Evolutionary conservation across 2,329 filamentous ascomycete species (phyloP).

Genomic region (Mycosphaerella arachidis): DNA sequence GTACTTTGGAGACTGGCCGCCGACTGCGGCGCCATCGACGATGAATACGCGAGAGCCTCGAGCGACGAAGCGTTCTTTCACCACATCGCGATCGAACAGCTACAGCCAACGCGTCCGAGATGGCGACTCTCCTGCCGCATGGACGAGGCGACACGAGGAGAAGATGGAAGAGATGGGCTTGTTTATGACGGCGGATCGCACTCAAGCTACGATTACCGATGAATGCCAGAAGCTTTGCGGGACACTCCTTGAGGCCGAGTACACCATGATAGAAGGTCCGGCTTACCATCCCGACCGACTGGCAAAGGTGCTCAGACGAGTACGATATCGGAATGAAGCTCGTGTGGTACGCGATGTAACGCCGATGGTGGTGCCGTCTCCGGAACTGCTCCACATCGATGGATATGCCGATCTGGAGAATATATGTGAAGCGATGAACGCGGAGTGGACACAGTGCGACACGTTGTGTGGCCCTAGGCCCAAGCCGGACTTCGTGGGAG

Average conservation of each 20-base stretch:
- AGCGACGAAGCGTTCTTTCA: conserved; percentile 2
- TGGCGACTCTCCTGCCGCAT: conserved; percentile 13
- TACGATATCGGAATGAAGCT: conserved; percentile 16
- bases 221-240: conserved; percentile 10
- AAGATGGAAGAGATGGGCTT: conserved; percentile 13
- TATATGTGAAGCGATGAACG: too few species aligned
- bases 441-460: conserved; percentile 12
- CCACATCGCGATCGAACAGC: conserved; percentile 3
- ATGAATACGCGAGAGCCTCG: not conserved
- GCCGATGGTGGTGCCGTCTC: conserved; percentile 13
- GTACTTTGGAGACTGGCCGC: conserved; percentile 8
- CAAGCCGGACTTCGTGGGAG: too few species aligned
- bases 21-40: conserved; percentile 1
- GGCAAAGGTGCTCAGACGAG: conserved; percentile 8
- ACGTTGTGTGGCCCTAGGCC: conserved; percentile 3
- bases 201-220: conserved; percentile 2
- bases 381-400: not conserved
- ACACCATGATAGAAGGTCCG: not conserved
- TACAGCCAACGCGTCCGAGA: conserved; percentile 14
- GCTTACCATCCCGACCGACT: conserved; percentile 1
- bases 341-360: conserved; percentile 13
- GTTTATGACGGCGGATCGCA: conserved; percentile 11
- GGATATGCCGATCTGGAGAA: too few species aligned
- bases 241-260: conserved; percentile 3
- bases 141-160: conserved; percentile 14